These are phyloP conservation scores for Crithidia acanthocephali DNA, from an alignment of 208 protist genomes.

Conservation along the genomic window DNA sequence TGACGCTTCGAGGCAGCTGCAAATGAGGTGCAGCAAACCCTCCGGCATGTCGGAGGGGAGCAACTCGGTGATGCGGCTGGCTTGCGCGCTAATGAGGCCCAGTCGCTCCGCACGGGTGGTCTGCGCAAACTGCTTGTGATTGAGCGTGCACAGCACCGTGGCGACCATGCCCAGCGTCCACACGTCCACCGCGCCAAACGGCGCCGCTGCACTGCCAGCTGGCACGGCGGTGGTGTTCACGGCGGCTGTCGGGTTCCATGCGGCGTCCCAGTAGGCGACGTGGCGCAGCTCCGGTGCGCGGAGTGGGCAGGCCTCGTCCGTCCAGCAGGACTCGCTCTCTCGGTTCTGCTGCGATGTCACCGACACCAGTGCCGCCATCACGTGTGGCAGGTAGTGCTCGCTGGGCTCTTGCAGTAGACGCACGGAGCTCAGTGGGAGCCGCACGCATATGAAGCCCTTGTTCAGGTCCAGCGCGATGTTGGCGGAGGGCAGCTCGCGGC, in stretches of 20 bases:
- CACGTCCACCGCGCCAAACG: conserved; percentile 17
- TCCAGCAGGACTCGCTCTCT: background rate
- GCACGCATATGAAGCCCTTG: conserved; percentile 21
- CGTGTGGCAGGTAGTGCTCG: background rate
- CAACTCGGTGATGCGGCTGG: background rate
- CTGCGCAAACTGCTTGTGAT: conserved; percentile 1
- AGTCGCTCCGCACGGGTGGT: conserved; percentile 12
- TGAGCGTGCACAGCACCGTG: conserved; percentile 21
- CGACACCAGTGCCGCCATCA: background rate
- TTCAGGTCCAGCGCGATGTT: conserved; percentile 19
- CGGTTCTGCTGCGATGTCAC: background rate
- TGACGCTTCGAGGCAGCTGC: conserved; percentile 13
- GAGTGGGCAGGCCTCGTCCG: background rate
- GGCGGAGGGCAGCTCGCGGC: conserved; percentile 14
- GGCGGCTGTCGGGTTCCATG: background rate
- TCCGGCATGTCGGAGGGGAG: conserved; percentile 8
- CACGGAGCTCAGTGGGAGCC: conserved; percentile 21
- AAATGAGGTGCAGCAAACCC: conserved; percentile 17
- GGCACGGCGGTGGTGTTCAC: background rate
- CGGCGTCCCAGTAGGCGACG: conserved; percentile 1
- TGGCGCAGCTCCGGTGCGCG: conserved; percentile 21
- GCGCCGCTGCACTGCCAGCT: background rate
- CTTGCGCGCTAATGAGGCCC: background rate
- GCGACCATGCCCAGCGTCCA: conserved; percentile 26
- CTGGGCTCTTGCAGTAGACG: conserved; percentile 4